These are phyloP conservation scores for Melastoma candidum DNA, from an alignment of 441 rosid genomes.

Conservation along the genomic window DNA sequence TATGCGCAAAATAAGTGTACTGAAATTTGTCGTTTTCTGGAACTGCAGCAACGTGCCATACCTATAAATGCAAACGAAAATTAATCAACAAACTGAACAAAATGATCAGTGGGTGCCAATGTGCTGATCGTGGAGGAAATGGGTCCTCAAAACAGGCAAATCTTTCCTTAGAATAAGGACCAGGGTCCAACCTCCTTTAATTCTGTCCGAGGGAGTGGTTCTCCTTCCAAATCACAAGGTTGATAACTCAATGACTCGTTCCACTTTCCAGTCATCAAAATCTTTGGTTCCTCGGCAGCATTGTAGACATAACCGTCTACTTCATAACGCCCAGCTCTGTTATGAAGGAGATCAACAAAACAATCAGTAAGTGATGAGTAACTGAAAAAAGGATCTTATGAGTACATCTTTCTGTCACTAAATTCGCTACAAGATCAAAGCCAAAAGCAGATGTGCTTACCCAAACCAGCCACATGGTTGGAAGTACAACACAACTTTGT, in stretches of 20 bases:
- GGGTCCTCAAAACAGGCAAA: background rate
- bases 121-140: too few species aligned
- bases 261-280: constrained; percentile 98
- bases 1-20: constrained; percentile 84
- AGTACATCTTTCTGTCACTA: background rate
- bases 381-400: background rate
- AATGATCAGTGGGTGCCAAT: background rate
- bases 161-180: background rate
- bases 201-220: constrained; percentile 85
- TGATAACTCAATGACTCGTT: constrained; percentile 84
- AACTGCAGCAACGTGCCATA: constrained; percentile 72
- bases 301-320: constrained; percentile 95
- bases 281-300: constrained; percentile 86
- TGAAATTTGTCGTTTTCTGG: constrained; percentile 84
- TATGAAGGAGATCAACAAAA: constrained; percentile 6
- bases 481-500: constrained; percentile 85
- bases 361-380: background rate
- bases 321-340: constrained; percentile 96
- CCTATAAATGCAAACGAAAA: constrained; percentile 31
- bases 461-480: constrained; percentile 99
- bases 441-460: constrained; percentile 27
- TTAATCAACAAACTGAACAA: background rate
- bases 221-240: constrained; percentile 92
- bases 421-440: constrained; percentile 1
- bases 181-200: constrained; percentile 46